Conservation (phyloP, 257 asterid genomes). For the Osmanthus fragrans region DNA sequence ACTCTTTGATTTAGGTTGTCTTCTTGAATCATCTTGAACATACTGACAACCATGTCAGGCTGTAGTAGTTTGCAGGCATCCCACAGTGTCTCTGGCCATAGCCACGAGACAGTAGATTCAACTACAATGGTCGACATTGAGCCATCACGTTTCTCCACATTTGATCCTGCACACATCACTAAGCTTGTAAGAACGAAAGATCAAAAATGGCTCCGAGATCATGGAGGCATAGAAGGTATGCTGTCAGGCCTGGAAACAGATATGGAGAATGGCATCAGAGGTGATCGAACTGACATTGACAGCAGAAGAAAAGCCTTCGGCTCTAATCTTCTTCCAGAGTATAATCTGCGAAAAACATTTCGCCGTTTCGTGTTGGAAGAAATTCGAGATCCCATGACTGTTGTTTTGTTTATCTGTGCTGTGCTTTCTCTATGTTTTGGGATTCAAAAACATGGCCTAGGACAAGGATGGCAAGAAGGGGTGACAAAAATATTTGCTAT, state of each 20-base stretch:
- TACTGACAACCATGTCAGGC: neutral
- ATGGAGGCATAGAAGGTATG: slow-evolving; percentile 27
- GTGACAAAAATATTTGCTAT: slow-evolving; percentile 43
- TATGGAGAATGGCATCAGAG: slow-evolving; percentile 19
- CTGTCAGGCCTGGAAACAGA: slow-evolving; percentile 18
- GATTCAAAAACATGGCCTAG: slow-evolving; percentile 36
- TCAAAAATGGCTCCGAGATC: slow-evolving; percentile 14
- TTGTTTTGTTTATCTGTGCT: slow-evolving; percentile 38
- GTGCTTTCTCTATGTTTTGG: slow-evolving; percentile 44
- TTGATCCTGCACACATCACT: slow-evolving; percentile 6
- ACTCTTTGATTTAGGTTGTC: too few relatives aligned
- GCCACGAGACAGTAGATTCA: neutral
- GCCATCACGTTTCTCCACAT: slow-evolving; percentile 14
- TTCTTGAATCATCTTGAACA: too few relatives aligned
- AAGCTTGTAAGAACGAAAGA: slow-evolving; percentile 16
- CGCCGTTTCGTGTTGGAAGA: slow-evolving; percentile 34
- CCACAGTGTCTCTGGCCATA: neutral
- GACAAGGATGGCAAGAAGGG: slow-evolving; percentile 49
- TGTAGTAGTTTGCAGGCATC: neutral
- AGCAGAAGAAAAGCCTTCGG: slow-evolving; percentile 1
- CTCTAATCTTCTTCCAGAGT: neutral
- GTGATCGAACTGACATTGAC: slow-evolving; percentile 7
- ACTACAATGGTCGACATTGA: slow-evolving; percentile 1
- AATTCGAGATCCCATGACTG: slow-evolving; percentile 35
- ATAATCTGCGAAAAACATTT: slow-evolving; percentile 16